A percentile compares a stretch with the other conserved stretches of the same genome.
Conservation (phyloP, 176 grass and related monocot species). For the Thalia dealbata region DNA sequence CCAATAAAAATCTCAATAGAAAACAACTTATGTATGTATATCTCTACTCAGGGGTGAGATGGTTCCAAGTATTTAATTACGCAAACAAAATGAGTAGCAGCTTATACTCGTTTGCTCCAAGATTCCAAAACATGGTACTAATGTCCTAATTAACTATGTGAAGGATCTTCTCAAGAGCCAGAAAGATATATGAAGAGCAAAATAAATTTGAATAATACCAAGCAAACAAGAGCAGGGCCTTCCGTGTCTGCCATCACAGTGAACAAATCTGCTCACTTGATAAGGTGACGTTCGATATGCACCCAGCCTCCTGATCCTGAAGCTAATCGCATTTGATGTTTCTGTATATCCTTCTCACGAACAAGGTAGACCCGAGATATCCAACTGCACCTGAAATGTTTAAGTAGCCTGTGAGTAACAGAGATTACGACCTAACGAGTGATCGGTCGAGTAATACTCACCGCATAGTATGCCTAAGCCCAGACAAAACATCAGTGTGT, state of each 20-base stretch:
- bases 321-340: constrained; percentile 98
- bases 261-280: background rate
- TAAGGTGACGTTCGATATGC: background rate
- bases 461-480: constrained; percentile 91
- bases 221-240: background rate
- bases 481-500: constrained; percentile 96
- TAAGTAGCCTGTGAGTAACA: constrained; percentile 11
- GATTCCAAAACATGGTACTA: background rate
- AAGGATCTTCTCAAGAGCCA: background rate
- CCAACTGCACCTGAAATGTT: constrained; percentile 74
- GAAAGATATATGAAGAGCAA: background rate
- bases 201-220: background rate
- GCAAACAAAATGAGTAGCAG: background rate
- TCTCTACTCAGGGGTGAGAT: background rate
- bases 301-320: background rate
- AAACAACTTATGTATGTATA: background rate
- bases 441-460: constrained; percentile 27
- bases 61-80: background rate
- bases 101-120: background rate
- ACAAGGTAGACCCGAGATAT: constrained; percentile 80
- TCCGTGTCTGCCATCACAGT: background rate
- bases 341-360: constrained; percentile 99
- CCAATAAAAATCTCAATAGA: no score
- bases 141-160: background rate
- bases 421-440: background rate